phyloP scores from a whole-genome alignment of 2,329 filamentous ascomycete genomes.

The Pyrenochaeta sp. region DNA sequence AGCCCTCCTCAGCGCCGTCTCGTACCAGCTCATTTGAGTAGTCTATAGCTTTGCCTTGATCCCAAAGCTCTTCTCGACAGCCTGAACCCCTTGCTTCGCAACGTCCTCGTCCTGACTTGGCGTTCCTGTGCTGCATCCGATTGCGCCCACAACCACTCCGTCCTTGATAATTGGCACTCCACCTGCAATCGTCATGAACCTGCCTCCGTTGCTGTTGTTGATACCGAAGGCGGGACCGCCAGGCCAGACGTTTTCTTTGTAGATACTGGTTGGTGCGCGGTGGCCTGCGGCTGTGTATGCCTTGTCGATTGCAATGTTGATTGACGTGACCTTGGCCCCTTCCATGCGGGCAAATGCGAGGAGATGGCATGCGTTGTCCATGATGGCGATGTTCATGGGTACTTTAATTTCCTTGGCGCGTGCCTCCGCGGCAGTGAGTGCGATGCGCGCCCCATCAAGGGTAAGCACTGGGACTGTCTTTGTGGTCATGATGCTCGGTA shows the following conservation, averaged over 20 bases:
- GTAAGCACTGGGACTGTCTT: constrained; percentile 44
- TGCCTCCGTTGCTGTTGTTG: constrained; percentile 61
- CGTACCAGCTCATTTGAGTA: background rate
- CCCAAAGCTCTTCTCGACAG: constrained; percentile 49
- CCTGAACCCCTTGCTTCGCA: constrained; percentile 61
- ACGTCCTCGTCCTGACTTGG: constrained; percentile 64
- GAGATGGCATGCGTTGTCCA: constrained; percentile 57
- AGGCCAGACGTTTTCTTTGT: constrained; percentile 63
- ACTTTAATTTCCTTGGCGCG: constrained; percentile 48
- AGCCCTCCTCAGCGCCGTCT: background rate
- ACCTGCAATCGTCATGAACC: constrained; percentile 64
- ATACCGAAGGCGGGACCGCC: constrained; percentile 63
- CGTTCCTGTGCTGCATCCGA: constrained; percentile 64
- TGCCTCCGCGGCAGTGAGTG: constrained; percentile 47
- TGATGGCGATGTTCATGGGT: constrained; percentile 61
- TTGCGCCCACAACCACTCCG: constrained; percentile 61
- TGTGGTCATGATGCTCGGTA: constrained; percentile 39
- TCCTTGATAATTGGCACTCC: constrained; percentile 60
- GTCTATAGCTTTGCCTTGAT: constrained; percentile 52
- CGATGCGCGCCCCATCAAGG: constrained; percentile 47
- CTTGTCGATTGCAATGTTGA: constrained; percentile 69
- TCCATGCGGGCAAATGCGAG: constrained; percentile 60
- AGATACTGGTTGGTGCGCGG: constrained; percentile 59
- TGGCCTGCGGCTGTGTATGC: constrained; percentile 67
- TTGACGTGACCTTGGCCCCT: constrained; percentile 59